Base-by-base conservation (phyloP, 768 basidiomycete species). In the Serendipita vermifera region DNA sequence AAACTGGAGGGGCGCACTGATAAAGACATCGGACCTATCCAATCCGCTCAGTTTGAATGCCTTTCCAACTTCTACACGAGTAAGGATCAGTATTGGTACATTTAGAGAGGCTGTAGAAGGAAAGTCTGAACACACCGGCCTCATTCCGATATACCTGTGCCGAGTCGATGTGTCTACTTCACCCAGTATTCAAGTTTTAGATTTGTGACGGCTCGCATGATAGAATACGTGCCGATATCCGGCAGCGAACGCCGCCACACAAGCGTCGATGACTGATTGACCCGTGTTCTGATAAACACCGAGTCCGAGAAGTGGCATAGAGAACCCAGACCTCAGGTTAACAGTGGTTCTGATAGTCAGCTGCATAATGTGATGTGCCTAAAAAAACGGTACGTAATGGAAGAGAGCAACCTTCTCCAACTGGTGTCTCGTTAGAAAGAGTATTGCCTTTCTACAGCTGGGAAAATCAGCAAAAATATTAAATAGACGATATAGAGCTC, bases 81-180 rank as follows among this genome's bases (percentile, higher is more conserved):
- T 11, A 38, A n/a, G 17, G 11, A 11, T 38, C 36, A 38, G 36
- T 38, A 11, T 11, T 38, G 11, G 36, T 11, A 11, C 11, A 13
- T 13, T 38, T 38, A 38, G 13, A 38, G 36, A 38, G 17, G 36
- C 13, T 38, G 36, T 17, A 38, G 36, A 38, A 26, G 15, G 15
- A 41, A 41, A 41, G 17, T 38, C 15, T 26, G 5, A n/a, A n/a
- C n/a, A n/a, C 26, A 41, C 39, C 39, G 17, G 43, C 56, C 55
- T 65, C 64, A 36, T 79, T 57, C 57, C 68, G 70, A 65, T 87
- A 88, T 33, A 72, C 70, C 59, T 82, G 82, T 1, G 87, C 87
- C 0, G 82, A 77, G 66, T 88, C 87, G 39, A 87, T 69, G 57
- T 85, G 87, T 56, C 85, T 85, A n/a, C 26, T n/a, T 9, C 24